Base-by-base conservation (phyloP, 2,329 filamentous ascomycete species). In the Chalaropsis ovoidea region DNA sequence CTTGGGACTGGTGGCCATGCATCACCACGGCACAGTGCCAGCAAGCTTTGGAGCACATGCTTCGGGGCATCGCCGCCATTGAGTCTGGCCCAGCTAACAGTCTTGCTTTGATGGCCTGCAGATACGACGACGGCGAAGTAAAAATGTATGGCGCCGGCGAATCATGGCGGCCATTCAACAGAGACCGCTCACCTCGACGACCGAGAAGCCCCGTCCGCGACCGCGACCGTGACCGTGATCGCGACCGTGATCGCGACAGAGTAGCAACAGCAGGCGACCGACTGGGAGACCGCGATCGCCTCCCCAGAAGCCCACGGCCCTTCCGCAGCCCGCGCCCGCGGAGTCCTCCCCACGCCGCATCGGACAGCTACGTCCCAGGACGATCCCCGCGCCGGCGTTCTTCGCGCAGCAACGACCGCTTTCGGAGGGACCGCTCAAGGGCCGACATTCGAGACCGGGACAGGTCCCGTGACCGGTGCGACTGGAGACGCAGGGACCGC, bases 91-190 rank as follows among this genome's bases (percentile, higher is more conserved):
- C 35, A 39, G 35, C 58, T 58, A 41, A 41, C 19, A 31, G 17
- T 19, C 4, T 10, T 39, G 4, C 35, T 39, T 10, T 39, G 35
- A 7, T 10, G 8, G 1, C 8, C 8, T 43, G 56, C 67, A 84
- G 82, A 72, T 85, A 82, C 70, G 82, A 85, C 69, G 82, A 85
- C 69, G 82, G 82, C 56, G 82, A 85, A 74, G 82, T 85, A 64
- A 80, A 83, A 69, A 77, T 82, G 71, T 85, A 84, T 72, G 82
- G 82, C 63, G 82, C 82, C 13, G 82, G 82, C 67, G 82, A 85
- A 73, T 84, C 81, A 45, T 85, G 83, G 77, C 76, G 82, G 67
- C 82, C 82, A 11, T 84, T 81, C 67, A 82, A 82, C 62, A 74
- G 79, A 64, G 76, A 74, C 66, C 74, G 78, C 65, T 81, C 79